Base-by-base conservation (phyloP, 2,329 filamentous ascomycete genomes). In the Aspergillus aculeatus region DNA sequence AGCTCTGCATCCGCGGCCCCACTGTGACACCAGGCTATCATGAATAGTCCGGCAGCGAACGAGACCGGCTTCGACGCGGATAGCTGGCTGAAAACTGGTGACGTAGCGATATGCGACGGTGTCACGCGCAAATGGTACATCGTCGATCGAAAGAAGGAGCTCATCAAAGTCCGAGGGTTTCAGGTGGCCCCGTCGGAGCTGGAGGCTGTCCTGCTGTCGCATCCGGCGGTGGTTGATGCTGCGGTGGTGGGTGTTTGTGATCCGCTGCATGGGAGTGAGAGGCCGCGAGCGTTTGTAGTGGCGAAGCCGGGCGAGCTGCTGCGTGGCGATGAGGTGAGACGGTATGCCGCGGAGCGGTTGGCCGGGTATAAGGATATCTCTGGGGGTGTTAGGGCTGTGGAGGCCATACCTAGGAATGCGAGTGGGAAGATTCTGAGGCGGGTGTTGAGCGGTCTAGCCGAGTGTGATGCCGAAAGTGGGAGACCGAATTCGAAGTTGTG, bases 121-220 rank as follows among this genome's bases (percentile, higher is more conserved):
- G 24, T 7, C 4, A 26, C 24, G 24, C 24, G 24, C 24, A 26
- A 26, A 26, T 26, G 24, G 24, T 26, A 26, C 24, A 26, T 26
- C 24, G 24, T 26, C 6, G 24, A 26, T 26, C 24, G 24, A 26
- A 26, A 26, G 24, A 90, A 89, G 77, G 76, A 72, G 59, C 64
- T 75, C 24, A 75, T 76, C 69, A 83, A 87, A 73, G 86, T 81
- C 70, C 86, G 89, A 71, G 86, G 85, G 3, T 86, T 86, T 71
- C 85, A 87, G 69, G 84, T 88, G 2, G 78, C 85, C 0, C 85
- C 85, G 0, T 85, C 85, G 3, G 85, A 88, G 71, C 78, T 88
- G 2, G 85, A 82, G 62, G 79, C 78, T 5, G 62, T 80, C 16
- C 66, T 82, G 1, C 59, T 77, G 7, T 69, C 69, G 1, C 78